A percentile compares a stretch with the other conserved stretches of the same genome.
These are phyloP conservation scores for Triangularia setosa DNA, from an alignment of 2,329 filamentous ascomycete species.

Conservation along the genomic window DNA sequence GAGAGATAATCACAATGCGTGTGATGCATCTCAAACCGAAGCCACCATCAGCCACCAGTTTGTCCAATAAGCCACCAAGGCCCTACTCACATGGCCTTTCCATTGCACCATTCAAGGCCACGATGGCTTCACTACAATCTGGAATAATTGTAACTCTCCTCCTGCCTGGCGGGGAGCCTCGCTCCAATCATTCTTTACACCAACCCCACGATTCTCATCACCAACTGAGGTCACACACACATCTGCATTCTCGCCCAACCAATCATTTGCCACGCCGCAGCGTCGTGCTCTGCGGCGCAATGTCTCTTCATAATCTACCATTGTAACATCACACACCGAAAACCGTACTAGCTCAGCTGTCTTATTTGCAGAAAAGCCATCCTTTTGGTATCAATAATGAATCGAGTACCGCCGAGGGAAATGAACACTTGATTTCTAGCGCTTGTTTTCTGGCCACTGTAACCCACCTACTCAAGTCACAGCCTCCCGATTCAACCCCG, in stretches of 20 bases:
- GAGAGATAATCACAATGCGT: background rate
- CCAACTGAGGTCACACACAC: background rate
- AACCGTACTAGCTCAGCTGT: background rate
- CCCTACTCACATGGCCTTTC: background rate
- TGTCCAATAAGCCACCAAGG: background rate
- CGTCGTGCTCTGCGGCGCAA: background rate
- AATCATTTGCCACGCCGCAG: background rate
- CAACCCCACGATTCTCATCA: background rate
- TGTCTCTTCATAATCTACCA: background rate
- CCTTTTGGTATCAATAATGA: background rate
- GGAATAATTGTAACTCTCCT: background rate
- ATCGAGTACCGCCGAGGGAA: background rate
- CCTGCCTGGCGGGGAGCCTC: background rate
- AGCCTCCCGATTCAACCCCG: background rate
- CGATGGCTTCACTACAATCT: background rate
- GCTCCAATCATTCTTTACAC: background rate
- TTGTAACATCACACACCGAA: background rate
- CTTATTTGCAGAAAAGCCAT: background rate
- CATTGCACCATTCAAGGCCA: background rate
- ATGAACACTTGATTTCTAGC: background rate
- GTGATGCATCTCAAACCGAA: background rate
- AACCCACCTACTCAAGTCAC: background rate
- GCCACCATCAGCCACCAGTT: background rate
- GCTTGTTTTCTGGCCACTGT: background rate
- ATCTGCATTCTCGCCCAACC: background rate